phyloP scores from a whole-genome alignment of 148 eudicot species.

The Dianthus caryophyllus region DNA sequence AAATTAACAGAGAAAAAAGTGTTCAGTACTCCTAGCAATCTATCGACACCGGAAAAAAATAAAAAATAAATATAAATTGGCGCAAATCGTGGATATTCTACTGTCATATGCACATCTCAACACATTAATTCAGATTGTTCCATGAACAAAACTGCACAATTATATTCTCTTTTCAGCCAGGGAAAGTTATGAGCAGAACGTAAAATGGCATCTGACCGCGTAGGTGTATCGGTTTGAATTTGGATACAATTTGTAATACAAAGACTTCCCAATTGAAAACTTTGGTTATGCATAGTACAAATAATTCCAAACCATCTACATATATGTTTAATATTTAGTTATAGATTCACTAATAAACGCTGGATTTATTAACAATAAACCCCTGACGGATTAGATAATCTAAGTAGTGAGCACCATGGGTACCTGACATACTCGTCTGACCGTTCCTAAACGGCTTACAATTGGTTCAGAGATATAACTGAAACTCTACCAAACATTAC shows the following conservation, averaged over 20 bases:
- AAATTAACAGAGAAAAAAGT: slow-evolving; percentile 11
- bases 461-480: too few relatives aligned
- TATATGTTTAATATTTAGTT: too few relatives aligned
- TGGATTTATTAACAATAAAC: too few relatives aligned
- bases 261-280: too few relatives aligned
- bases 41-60: neutral
- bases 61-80: neutral
- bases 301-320: too few relatives aligned
- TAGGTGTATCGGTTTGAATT: neutral
- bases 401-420: too few relatives aligned
- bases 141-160: neutral
- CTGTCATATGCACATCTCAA: neutral
- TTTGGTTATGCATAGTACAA: neutral
- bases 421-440: too few relatives aligned
- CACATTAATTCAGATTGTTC: neutral
- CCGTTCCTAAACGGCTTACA: too few relatives aligned
- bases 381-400: too few relatives aligned
- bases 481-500: too few relatives aligned
- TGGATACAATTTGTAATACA: neutral
- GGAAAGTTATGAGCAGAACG: neutral
- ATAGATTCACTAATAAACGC: too few relatives aligned
- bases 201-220: neutral
- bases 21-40: neutral
- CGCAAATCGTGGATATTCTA: neutral
- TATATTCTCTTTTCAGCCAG: neutral